phyloP scores from a whole-genome alignment of 257 asterid genomes.

The Lithospermum erythrorhizon region DNA sequence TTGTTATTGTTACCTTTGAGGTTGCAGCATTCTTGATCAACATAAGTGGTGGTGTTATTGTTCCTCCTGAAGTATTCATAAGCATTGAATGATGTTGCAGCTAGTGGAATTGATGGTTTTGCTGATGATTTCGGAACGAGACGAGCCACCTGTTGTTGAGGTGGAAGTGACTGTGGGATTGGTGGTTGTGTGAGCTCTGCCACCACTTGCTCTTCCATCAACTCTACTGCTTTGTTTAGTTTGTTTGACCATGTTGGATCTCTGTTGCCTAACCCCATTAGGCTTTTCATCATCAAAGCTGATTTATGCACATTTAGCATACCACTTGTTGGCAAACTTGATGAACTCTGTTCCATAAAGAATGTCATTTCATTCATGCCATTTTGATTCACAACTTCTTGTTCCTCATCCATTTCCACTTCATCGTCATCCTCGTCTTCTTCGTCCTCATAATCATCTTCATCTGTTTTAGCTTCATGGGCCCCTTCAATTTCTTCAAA shows the following conservation, averaged over 20 bases:
- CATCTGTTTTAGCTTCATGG: constrained; percentile 4
- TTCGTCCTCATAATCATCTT: constrained; percentile 7
- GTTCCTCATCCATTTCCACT: constrained; percentile 12
- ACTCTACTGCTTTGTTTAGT: constrained; percentile 18
- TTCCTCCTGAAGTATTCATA: constrained; percentile 68
- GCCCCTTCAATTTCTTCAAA: constrained; percentile 23
- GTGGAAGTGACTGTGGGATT: constrained; percentile 35
- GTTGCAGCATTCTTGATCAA: constrained; percentile 4
- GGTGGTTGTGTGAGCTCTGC: constrained; percentile 4
- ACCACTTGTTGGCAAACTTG: constrained; percentile 20
- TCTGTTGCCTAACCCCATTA: constrained; percentile 22
- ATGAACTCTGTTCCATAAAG: constrained; percentile 16
- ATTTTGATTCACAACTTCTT: not conserved
- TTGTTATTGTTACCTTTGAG: constrained; percentile 12
- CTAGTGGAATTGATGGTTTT: constrained; percentile 13
- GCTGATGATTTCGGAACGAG: constrained; percentile 17
- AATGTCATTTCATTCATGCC: constrained; percentile 7
- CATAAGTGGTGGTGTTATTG: constrained; percentile 15
- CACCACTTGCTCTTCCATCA: constrained; percentile 10
- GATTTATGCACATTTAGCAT: constrained; percentile 30
- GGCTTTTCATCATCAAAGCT: constrained; percentile 34
- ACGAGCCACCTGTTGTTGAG: constrained; percentile 29
- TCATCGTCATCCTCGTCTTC: constrained; percentile 13
- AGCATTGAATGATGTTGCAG: constrained; percentile 48
- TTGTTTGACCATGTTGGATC: constrained; percentile 37